A percentile compares a stretch with the other conserved stretches of the same genome.
Evolutionary conservation across 2,329 filamentous ascomycete genomes (phyloP).

Genomic region (Aspergillus luchuensis): DNA sequence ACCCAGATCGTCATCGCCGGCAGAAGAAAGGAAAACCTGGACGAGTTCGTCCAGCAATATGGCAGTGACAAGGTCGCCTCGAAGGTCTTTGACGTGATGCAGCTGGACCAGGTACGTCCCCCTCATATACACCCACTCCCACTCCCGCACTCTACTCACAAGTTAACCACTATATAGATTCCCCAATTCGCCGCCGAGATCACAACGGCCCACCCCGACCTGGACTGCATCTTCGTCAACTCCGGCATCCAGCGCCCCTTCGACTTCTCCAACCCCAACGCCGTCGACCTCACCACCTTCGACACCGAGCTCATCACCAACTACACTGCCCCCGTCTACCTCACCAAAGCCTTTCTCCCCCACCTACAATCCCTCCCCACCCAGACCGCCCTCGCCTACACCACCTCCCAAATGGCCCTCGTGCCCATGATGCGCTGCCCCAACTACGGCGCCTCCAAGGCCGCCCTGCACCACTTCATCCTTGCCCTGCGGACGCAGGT

Average conservation of each 20-base stretch:
- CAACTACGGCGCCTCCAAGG: conserved; percentile 60
- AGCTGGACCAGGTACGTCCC: conserved; percentile 47
- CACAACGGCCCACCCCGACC: conserved; percentile 50
- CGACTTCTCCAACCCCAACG: conserved; percentile 53
- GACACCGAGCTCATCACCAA: conserved; percentile 54
- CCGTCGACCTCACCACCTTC: conserved; percentile 48
- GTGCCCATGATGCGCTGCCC: conserved; percentile 51
- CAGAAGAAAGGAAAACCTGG: conserved; percentile 54
- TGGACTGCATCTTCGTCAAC: conserved; percentile 57
- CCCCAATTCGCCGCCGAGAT: conserved; percentile 25
- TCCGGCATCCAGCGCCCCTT: conserved; percentile 56
- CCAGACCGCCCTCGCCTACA: conserved; percentile 49
- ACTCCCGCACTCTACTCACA: no score
- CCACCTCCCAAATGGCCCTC: conserved; percentile 54
- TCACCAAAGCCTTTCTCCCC: conserved; percentile 54
- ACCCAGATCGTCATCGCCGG: conserved; percentile 53
- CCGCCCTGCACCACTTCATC: conserved; percentile 58
- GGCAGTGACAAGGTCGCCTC: conserved; percentile 50
- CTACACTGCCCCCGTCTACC: conserved; percentile 52
- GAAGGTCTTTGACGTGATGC: conserved; percentile 54
- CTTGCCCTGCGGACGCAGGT: conserved; percentile 56
- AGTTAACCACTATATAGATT: conserved; percentile 15
- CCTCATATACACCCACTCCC: no score
- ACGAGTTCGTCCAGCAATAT: conserved; percentile 50
- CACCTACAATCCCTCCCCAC: conserved; percentile 50